phyloP scores from a whole-genome alignment of 2,329 filamentous ascomycete genomes.

The Rhynchosporium secalis region DNA sequence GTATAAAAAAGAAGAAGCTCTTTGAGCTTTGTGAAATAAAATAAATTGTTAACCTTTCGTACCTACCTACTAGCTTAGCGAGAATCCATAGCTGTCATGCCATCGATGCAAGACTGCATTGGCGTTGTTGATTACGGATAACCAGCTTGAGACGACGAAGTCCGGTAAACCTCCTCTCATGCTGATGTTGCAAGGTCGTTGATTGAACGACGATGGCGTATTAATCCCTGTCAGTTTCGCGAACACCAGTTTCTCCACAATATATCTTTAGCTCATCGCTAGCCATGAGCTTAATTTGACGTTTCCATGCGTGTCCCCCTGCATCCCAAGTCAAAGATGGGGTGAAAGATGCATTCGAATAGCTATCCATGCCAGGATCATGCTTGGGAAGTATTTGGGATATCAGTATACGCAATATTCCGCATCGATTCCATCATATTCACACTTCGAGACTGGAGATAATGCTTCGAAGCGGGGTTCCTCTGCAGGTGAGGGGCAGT shows the following conservation, averaged over 20 bases:
- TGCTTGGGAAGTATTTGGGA: not conserved
- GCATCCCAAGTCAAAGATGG: constrained; percentile 12
- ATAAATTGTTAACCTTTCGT: no score
- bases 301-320: not conserved
- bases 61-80: not conserved
- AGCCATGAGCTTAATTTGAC: constrained; percentile 11
- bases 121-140: not conserved
- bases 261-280: not conserved
- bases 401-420: not conserved
- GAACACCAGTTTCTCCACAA: constrained; percentile 3
- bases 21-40: not conserved
- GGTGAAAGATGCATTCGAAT: not conserved
- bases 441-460: not conserved
- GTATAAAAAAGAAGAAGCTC: not conserved
- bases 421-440: constrained; percentile 5
- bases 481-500: not conserved
- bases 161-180: no score
- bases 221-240: constrained; percentile 9
- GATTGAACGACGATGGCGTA: constrained; percentile 13
- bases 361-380: not conserved
- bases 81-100: not conserved
- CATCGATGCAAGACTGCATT: not conserved
- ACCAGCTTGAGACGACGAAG: no score
- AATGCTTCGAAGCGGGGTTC: not conserved
- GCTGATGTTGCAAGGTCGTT: not conserved